A percentile compares a stretch with the other conserved stretches of the same genome.
Evolutionary conservation across 371 early-diverging fungal species (phyloP).

Genomic region (Mortierella sp.): DNA sequence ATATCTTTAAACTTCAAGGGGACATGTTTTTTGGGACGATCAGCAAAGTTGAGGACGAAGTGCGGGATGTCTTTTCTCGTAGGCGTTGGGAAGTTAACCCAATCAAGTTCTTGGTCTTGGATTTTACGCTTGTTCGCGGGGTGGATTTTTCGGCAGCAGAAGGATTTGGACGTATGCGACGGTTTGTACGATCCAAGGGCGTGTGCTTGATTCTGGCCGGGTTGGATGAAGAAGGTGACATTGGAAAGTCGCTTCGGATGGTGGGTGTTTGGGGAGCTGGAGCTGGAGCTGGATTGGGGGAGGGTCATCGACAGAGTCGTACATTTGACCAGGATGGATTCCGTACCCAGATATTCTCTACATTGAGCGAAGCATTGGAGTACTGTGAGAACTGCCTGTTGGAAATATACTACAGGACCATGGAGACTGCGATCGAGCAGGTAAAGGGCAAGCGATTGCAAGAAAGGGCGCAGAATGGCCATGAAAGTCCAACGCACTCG

Average conservation of each 20-base stretch:
- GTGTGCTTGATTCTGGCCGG: slow-evolving; percentile 90
- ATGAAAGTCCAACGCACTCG: slow-evolving; percentile 16
- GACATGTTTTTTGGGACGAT: slow-evolving; percentile 96
- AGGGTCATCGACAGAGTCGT: slow-evolving; percentile 52
- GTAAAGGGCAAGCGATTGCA: slow-evolving; percentile 36
- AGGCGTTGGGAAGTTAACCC: slow-evolving; percentile 79
- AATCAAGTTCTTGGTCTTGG: slow-evolving; percentile 87
- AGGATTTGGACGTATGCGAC: slow-evolving; percentile 88
- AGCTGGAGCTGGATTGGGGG: slow-evolving; percentile 36
- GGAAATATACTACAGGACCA: slow-evolving; percentile 71
- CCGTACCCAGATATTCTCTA: slow-evolving; percentile 79
- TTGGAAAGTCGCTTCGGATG: slow-evolving; percentile 77
- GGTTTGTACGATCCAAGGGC: slow-evolving; percentile 72
- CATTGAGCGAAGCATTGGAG: slow-evolving; percentile 90
- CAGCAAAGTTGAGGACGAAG: slow-evolving; percentile 83
- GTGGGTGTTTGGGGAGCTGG: slow-evolving; percentile 80
- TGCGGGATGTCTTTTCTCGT: slow-evolving; percentile 64
- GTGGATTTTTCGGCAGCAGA: slow-evolving; percentile 97
- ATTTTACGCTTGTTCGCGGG: slow-evolving; percentile 88
- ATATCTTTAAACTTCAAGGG: slow-evolving; percentile 90
- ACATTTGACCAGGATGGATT: slow-evolving; percentile 56
- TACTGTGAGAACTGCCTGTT: slow-evolving; percentile 94
- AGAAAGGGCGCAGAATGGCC: slow-evolving; percentile 24
- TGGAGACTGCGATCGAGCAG: slow-evolving; percentile 32
- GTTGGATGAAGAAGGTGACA: slow-evolving; percentile 70